These are phyloP conservation scores for Centella asiatica DNA, from an alignment of 129 eudicot species.

Conservation along the genomic window DNA sequence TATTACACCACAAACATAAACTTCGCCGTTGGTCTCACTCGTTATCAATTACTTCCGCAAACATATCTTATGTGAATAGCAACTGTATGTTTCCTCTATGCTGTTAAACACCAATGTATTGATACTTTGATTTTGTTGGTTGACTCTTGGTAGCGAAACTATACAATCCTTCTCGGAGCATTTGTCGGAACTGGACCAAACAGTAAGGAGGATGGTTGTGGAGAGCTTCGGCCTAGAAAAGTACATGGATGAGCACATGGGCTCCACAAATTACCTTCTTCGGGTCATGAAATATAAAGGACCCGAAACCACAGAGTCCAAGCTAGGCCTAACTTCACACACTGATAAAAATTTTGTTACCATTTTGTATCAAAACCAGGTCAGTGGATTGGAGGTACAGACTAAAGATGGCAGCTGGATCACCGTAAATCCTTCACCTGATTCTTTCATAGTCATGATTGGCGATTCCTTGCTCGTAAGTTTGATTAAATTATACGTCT, in stretches of 20 bases:
- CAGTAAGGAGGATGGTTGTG: slow-evolving; percentile 43
- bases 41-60: too few relatives aligned
- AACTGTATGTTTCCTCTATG: background rate
- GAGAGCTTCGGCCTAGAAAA: slow-evolving; percentile 42
- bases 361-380: slow-evolving; percentile 50
- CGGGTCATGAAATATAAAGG: slow-evolving; percentile 53
- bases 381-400: slow-evolving; percentile 49
- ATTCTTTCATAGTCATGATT: slow-evolving; percentile 49
- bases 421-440: slow-evolving; percentile 33
- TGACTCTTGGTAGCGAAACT: slow-evolving; percentile 21
- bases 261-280: slow-evolving; percentile 38
- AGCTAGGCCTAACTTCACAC: slow-evolving; percentile 50
- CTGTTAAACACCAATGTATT: too few relatives aligned
- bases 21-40: too few relatives aligned
- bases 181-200: slow-evolving; percentile 39
- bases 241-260: slow-evolving; percentile 42
- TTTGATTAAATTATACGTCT: background rate
- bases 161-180: slow-evolving; percentile 33
- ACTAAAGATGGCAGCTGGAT: slow-evolving; percentile 53
- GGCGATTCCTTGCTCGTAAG: slow-evolving; percentile 53
- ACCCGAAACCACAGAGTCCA: slow-evolving; percentile 34
- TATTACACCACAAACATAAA: too few relatives aligned
- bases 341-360: slow-evolving; percentile 63
- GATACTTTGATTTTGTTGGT: background rate
- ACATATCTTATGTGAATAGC: too few relatives aligned